A percentile compares a stretch with the other conserved stretches of the same genome.
Evolutionary conservation across 176 grass and related monocot species (phyloP).

Genomic region (Triticum dicoccoides): DNA sequence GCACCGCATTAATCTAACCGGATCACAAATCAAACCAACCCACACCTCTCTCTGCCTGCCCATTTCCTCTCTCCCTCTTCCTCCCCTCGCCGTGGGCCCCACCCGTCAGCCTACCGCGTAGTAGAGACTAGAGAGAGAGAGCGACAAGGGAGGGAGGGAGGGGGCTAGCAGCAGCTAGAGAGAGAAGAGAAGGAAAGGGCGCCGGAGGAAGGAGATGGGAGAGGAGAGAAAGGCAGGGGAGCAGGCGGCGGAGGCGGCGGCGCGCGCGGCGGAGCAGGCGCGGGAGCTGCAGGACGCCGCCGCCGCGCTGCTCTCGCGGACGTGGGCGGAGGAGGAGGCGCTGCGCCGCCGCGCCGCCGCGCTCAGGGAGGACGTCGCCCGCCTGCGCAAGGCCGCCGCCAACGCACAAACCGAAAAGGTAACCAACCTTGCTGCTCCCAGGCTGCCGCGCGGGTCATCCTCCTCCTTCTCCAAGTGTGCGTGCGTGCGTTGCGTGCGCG

Average conservation of each 20-base stretch:
- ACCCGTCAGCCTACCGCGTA: slow-evolving; percentile 32
- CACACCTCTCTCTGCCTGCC: background rate
- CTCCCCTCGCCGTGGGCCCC: background rate
- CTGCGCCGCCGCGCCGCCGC: slow-evolving; percentile 68
- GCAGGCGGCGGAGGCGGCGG: slow-evolving; percentile 37
- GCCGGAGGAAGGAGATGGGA: slow-evolving; percentile 1
- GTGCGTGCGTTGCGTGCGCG: background rate
- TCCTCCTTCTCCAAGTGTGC: background rate
- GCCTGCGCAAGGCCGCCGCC: slow-evolving; percentile 42
- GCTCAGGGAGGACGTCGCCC: slow-evolving; percentile 59
- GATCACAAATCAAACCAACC: slow-evolving; percentile 24
- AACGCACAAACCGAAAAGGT: slow-evolving; percentile 61
- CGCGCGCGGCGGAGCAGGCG: slow-evolving; percentile 69
- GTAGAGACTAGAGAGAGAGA: slow-evolving; percentile 16
- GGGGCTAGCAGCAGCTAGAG: background rate
- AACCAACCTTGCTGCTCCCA: background rate
- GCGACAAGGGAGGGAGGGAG: background rate
- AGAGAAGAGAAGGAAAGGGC: slow-evolving; percentile 31
- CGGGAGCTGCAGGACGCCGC: slow-evolving; percentile 90
- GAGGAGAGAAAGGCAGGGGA: slow-evolving; percentile 20
- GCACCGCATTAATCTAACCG: background rate
- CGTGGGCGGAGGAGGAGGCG: slow-evolving; percentile 73
- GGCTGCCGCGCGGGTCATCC: background rate
- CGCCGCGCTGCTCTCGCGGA: slow-evolving; percentile 51
- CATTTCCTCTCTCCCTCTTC: background rate